phyloP scores from a whole-genome alignment of 768 basidiomycete species.

The Strobilomyces dryophilus region DNA sequence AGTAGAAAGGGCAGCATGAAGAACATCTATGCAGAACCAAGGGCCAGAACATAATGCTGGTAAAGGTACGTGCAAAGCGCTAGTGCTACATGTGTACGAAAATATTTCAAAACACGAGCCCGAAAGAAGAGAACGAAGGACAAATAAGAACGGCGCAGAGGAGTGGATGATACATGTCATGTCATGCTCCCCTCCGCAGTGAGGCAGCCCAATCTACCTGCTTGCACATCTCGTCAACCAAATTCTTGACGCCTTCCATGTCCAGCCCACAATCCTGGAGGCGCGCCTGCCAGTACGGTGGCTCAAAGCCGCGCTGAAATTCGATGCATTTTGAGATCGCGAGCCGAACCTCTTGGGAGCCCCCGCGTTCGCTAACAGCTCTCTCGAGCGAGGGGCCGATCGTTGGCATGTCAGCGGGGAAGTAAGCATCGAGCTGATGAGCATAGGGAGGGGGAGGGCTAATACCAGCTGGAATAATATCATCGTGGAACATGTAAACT shows the following conservation, averaged over 20 bases:
- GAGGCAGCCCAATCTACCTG: slow-evolving; percentile 19
- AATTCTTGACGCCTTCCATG: slow-evolving; percentile 7
- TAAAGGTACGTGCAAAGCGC: neutral
- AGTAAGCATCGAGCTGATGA: slow-evolving; percentile 4
- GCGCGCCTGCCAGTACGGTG: slow-evolving; percentile 24
- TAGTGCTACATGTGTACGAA: slow-evolving; percentile 6
- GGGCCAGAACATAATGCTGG: neutral
- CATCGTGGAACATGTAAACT: slow-evolving; percentile 4
- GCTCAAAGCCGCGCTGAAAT: slow-evolving; percentile 24
- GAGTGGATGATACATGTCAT: too few species aligned
- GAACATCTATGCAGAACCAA: neutral
- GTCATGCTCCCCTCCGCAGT: slow-evolving; percentile 1
- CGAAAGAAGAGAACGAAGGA: neutral
- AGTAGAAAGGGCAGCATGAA: neutral
- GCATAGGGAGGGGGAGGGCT: slow-evolving; percentile 18
- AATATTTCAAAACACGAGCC: neutral
- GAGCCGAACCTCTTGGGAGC: slow-evolving; percentile 13
- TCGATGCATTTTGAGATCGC: slow-evolving; percentile 24
- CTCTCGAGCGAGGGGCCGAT: slow-evolving; percentile 22
- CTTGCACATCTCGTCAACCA: slow-evolving; percentile 27
- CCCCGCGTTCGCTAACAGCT: slow-evolving; percentile 15
- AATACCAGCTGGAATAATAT: slow-evolving; percentile 3
- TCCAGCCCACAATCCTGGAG: slow-evolving; percentile 22
- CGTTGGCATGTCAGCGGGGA: slow-evolving; percentile 3
- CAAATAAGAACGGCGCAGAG: neutral